phyloP scores from a whole-genome alignment of 306 rosid genomes.

The Quillaja saponaria region DNA sequence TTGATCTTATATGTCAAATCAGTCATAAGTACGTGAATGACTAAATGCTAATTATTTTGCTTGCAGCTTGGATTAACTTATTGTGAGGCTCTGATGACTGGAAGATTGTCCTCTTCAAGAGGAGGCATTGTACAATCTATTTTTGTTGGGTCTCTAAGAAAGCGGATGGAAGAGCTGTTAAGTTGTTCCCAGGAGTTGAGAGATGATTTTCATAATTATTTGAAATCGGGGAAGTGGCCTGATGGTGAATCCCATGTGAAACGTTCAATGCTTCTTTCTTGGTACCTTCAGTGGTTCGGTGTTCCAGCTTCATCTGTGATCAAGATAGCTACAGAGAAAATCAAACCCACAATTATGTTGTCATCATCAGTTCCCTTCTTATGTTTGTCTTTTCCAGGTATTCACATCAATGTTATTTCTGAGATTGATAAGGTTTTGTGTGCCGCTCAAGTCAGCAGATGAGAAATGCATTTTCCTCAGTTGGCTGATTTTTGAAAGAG shows the following conservation, averaged over 20 bases:
- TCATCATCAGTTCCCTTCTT: constrained; percentile 68
- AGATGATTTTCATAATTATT: constrained; percentile 61
- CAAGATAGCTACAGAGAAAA: constrained; percentile 46
- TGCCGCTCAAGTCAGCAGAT: too few relatives aligned
- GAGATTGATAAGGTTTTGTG: constrained; percentile 66
- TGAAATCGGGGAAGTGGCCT: constrained; percentile 81
- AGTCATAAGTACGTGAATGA: constrained; percentile 9
- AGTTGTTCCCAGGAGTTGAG: constrained; percentile 57
- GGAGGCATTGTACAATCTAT: constrained; percentile 77
- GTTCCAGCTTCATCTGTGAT: constrained; percentile 68
- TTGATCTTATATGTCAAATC: too few relatives aligned
- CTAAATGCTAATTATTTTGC: constrained; percentile 26
- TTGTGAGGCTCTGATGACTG: constrained; percentile 69
- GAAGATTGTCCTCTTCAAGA: constrained; percentile 58
- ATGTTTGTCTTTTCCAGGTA: constrained; percentile 70
- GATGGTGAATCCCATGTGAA: constrained; percentile 47
- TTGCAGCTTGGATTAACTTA: constrained; percentile 84
- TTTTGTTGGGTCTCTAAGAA: constrained; percentile 71
- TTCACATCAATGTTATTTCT: constrained; percentile 53
- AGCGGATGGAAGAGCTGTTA: constrained; percentile 74
- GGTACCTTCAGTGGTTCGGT: constrained; percentile 88
- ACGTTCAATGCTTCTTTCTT: constrained; percentile 69
- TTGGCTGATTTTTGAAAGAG: too few relatives aligned
- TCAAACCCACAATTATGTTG: constrained; percentile 57
- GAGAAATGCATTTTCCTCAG: too few relatives aligned